phyloP scores from a whole-genome alignment of 495 filamentous ascomycete species.

The Friedmanniomyces endolithicus region DNA sequence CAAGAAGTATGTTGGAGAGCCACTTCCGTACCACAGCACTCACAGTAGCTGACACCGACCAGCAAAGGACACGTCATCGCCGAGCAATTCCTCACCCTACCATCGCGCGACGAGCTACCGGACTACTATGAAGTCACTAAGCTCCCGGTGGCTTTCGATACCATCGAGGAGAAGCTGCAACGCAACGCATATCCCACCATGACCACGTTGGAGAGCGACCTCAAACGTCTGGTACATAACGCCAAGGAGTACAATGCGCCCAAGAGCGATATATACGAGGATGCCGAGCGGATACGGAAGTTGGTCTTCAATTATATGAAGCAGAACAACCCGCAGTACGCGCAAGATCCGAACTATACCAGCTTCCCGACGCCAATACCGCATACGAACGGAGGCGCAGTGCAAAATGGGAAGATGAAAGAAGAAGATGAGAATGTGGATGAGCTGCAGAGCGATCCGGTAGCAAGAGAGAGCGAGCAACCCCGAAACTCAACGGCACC shows the following conservation, averaged over 20 bases:
- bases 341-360: conserved; percentile 40
- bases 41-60: conserved; percentile 1
- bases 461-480: background rate
- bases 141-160: conserved; percentile 63
- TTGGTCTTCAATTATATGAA: conserved; percentile 63
- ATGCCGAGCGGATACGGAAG: conserved; percentile 66
- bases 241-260: conserved; percentile 61
- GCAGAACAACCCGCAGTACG: conserved; percentile 62
- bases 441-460: background rate
- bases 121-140: conserved; percentile 62
- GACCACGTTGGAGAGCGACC: conserved; percentile 54
- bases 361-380: conserved; percentile 53
- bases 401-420: background rate
- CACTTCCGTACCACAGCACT: background rate
- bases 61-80: conserved; percentile 54
- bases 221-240: conserved; percentile 66
- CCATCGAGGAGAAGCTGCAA: conserved; percentile 57
- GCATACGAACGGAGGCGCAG: conserved; percentile 9
- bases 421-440: conserved; percentile 17
- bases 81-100: conserved; percentile 57
- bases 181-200: conserved; percentile 49
- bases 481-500: background rate
- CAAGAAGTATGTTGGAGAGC: conserved; percentile 47
- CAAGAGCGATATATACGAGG: conserved; percentile 51
- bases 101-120: conserved; percentile 46